Conservation (phyloP, 306 rosid genomes). For the Trifolium subterraneum region DNA sequence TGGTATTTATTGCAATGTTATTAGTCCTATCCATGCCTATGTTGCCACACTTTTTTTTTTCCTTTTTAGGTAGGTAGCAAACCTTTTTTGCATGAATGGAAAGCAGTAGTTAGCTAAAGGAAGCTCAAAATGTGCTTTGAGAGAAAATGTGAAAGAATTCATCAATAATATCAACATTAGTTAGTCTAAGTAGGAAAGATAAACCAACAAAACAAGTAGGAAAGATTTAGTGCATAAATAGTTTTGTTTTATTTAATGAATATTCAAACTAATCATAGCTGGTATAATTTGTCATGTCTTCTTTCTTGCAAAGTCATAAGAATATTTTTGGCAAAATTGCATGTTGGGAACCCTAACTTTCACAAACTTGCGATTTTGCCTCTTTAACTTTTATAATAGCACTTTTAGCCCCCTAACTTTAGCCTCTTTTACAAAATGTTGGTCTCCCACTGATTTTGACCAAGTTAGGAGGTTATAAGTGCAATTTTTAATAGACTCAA, state of each 20-base stretch:
- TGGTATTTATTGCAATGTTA: slow-evolving; percentile 34
- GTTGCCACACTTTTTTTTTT: slow-evolving; percentile 1
- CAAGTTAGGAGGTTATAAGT: too few species aligned
- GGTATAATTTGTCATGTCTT: too few species aligned
- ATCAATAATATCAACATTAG: not conserved
- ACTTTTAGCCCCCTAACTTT: too few species aligned
- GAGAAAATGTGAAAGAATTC: slow-evolving; percentile 1
- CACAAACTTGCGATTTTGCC: too few species aligned
- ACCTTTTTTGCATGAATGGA: slow-evolving; percentile 48
- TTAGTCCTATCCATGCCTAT: slow-evolving; percentile 32
- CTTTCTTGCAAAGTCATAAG: too few species aligned
- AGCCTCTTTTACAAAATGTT: too few species aligned
- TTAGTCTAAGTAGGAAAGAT: not conserved
- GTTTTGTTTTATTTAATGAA: not conserved
- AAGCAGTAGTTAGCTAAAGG: slow-evolving; percentile 26
- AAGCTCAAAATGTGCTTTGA: slow-evolving; percentile 12
- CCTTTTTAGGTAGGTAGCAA: slow-evolving; percentile 43
- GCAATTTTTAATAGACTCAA: too few species aligned
- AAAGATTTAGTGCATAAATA: not conserved
- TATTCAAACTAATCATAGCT: not conserved
- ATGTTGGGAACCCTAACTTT: too few species aligned
- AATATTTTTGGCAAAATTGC: too few species aligned
- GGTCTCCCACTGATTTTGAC: too few species aligned
- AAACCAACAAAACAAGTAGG: not conserved
- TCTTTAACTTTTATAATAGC: too few species aligned